A percentile compares a stretch with the other conserved stretches of the same genome.
Conservation (phyloP, 805 yeast genomes). For the Zygosaccharomyces pseudorouxii region DNA sequence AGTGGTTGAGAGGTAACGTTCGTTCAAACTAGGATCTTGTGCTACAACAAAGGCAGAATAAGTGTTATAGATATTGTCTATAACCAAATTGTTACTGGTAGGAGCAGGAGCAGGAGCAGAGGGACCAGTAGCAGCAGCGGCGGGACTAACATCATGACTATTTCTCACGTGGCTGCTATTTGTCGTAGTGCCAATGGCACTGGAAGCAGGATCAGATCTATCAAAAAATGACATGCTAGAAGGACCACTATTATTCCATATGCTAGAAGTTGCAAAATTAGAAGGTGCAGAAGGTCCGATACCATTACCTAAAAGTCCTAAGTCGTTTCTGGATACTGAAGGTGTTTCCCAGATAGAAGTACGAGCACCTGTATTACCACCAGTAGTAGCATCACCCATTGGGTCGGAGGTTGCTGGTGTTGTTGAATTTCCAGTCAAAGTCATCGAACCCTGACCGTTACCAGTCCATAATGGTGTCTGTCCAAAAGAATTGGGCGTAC, state of each 20-base stretch:
- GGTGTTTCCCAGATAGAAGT: slow-evolving; percentile 30
- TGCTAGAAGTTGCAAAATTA: slow-evolving; percentile 7
- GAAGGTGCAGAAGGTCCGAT: not conserved
- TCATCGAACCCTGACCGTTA: slow-evolving; percentile 7
- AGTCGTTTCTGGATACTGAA: not conserved
- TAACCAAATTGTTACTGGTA: not conserved
- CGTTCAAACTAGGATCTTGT: slow-evolving; percentile 11
- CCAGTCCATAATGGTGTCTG: slow-evolving; percentile 20
- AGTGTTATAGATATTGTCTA: slow-evolving; percentile 17
- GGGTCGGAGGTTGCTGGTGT: not conserved
- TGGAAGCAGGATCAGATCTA: not conserved
- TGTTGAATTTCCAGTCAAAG: slow-evolving; percentile 4
- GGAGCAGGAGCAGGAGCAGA: not conserved
- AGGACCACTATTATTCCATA: slow-evolving; percentile 10
- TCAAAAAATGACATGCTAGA: slow-evolving; percentile 9
- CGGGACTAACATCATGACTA: not conserved
- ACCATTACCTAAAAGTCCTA: slow-evolving; percentile 3
- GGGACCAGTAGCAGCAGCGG: not conserved
- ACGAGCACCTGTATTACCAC: slow-evolving; percentile 5
- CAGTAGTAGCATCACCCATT: slow-evolving; percentile 1
- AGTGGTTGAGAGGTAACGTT: slow-evolving; percentile 23
- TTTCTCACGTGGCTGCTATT: slow-evolving; percentile 1
- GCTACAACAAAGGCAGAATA: slow-evolving; percentile 12
- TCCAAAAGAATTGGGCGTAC: slow-evolving; percentile 7
- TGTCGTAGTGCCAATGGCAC: not conserved